Evolutionary conservation across 192 early-diverging fungal genomes (phyloP), one percentile per base, ranked within the genome.

Genomic region (Gryganskiella cystojenkinii): DNA sequence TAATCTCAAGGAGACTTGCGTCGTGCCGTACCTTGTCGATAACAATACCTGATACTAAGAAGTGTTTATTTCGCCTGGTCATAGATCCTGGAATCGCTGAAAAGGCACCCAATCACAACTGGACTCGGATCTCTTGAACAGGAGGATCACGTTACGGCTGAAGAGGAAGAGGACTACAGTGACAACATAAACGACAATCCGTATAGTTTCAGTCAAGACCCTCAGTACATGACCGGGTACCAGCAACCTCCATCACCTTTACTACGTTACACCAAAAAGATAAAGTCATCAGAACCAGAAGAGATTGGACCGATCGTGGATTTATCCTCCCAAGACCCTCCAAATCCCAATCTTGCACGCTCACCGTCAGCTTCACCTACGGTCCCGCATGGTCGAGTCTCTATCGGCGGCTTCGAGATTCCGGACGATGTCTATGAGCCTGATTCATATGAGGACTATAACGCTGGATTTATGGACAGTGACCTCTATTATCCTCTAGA

Each of bases 51-150:
- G 33, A 6, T 20, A 20, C 3, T 37, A 34, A 9, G 19, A 30
- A n/a, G 6, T 35, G 13, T 28, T 47, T 58, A 24, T 45, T 1
- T 13, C 35, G 25, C 46, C 2, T 10, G 25, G 13, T 24, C 17
- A 35, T 35, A 71, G 69, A 71, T 71, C 30, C 25, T 71, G 14
- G 59, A 62, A 56, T 55, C 33, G 14, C 51, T 11, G 46, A 71
- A n/a, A 53, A 63, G 7, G 5, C 37, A 13, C 37, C 37, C 37
- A 13, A 40, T 40, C 5, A 40, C 37, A 13, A 9, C 37, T 40
- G 13, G 37, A 40, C 5, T 40, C 7, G 13, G 13, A 40, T 40
- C 37, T 5, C 37, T 13, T 40, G 37, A 9, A 40, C 37, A 5
- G 7, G 13, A 9, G 37, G 37, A 40, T 40, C 37, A 9, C 7